Base-by-base conservation (phyloP, 495 filamentous ascomycete genomes). In the Aspergillus homomorphus region DNA sequence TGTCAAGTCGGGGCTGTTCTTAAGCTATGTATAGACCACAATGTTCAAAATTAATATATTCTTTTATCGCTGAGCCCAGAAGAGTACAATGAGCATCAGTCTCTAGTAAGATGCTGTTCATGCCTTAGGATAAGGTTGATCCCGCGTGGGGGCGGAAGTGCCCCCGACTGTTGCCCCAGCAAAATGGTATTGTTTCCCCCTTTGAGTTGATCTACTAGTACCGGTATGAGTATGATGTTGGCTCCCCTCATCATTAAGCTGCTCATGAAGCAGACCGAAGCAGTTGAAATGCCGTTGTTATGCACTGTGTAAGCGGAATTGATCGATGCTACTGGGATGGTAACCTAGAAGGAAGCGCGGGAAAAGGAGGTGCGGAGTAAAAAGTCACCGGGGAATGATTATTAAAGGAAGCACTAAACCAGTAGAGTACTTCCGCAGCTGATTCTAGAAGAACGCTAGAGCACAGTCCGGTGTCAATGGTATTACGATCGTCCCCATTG, bases 121-220 rank as follows among this genome's bases (percentile, higher is more conserved):
- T 28, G 23, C 48, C 23, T 26, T n/a, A 50, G 24, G 24, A 51
- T 51, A 51, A 51, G 48, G 48, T 51, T 51, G 23, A 51, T 51
- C 48, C 48, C 48, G 48, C 48, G 48, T 51, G 48, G 48, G 48
- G 48, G 48, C 48, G 48, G 33, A 38, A 38, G 33, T 9, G 3
- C 4, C 26, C 26, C 26, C 26, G 26, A 28, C 26, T 28, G 33
- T 38, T 38, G 33, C 6, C 33, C 33, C 10, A 12, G 33, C 33
- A 38, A 38, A 38, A 5, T n/a, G n/a, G n/a, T 2, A 38, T 6
- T 12, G 33, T 5, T 38, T 28, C n/a, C n/a, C n/a, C n/a, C 19
- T 49, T 20, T 49, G n/a, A n/a, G n/a, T n/a, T n/a, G n/a, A n/a
- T n/a, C n/a, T n/a, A n/a, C n/a, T n/a, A n/a, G n/a, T n/a, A n/a